Evolutionary conservation across 768 basidiomycete genomes (phyloP).

Genomic region (Termitomyces sp.): DNA sequence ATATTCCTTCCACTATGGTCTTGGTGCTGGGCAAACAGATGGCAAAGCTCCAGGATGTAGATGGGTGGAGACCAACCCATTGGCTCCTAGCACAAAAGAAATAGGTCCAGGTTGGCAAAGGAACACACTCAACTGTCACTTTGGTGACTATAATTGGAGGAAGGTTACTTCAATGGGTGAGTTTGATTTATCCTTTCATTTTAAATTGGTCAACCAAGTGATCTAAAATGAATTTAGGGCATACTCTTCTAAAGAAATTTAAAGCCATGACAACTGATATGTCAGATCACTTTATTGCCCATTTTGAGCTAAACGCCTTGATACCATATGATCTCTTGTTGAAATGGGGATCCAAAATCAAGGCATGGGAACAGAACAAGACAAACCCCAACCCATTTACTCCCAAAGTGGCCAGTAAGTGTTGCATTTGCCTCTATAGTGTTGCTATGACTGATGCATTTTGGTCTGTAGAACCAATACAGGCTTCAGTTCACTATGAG

Average conservation of each 20-base stretch:
- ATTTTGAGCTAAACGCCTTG: slow-evolving; percentile 3
- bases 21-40: not conserved
- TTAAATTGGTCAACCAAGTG: slow-evolving; percentile 7
- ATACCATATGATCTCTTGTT: not conserved
- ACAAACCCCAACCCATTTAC: slow-evolving; percentile 7
- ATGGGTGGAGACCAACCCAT: not conserved
- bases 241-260: slow-evolving; percentile 4
- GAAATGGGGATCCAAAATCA: slow-evolving; percentile 7
- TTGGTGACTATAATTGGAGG: not conserved
- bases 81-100: not conserved
- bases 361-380: slow-evolving; percentile 13
- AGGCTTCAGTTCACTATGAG: not conserved
- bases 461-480: not conserved
- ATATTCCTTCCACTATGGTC: not conserved
- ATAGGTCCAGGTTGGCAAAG: not conserved
- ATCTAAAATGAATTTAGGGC: not conserved
- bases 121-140: not conserved
- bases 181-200: not conserved
- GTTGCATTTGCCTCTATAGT: not conserved
- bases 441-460: not conserved
- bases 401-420: slow-evolving; percentile 1
- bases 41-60: not conserved
- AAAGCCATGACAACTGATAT: slow-evolving; percentile 3
- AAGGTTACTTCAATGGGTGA: not conserved
- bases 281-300: not conserved